Conservation (phyloP, 2,329 filamentous ascomycete species). For the Hypoxylon sp. region DNA sequence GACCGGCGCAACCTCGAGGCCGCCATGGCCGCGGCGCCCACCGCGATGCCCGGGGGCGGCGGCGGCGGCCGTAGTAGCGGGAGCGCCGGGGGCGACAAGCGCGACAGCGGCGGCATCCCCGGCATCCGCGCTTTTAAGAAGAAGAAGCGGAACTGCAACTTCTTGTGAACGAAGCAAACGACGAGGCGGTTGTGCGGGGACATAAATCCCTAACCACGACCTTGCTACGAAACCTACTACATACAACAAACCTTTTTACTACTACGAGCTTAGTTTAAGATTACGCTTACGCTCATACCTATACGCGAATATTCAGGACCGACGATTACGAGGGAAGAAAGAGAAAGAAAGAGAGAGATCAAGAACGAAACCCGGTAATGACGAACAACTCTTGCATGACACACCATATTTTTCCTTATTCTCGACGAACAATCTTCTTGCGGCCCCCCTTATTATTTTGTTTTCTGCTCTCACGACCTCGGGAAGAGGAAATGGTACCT, state of each 20-base stretch:
- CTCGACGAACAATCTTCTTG: constrained; percentile 15
- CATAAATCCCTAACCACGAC: neutral
- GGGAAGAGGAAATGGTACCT: constrained; percentile 31
- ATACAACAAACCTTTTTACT: no score
- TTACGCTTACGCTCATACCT: neutral
- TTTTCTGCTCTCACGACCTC: constrained; percentile 31
- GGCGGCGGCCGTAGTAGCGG: constrained; percentile 53
- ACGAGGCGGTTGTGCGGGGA: neutral
- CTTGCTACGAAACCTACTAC: neutral
- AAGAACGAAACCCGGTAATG: constrained; percentile 37
- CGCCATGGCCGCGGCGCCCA: constrained; percentile 56
- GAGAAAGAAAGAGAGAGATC: constrained; percentile 5
- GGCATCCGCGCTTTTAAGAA: constrained; percentile 70
- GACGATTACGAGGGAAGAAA: neutral
- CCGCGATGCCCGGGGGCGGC: constrained; percentile 52
- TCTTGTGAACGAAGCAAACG: constrained; percentile 67
- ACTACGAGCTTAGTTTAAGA: neutral
- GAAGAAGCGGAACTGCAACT: constrained; percentile 86
- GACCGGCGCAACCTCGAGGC: constrained; percentile 74
- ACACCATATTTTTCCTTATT: constrained; percentile 33
- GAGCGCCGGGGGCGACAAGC: constrained; percentile 52
- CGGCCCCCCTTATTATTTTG: constrained; percentile 22
- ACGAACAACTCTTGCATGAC: constrained; percentile 48
- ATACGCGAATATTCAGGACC: constrained; percentile 1
- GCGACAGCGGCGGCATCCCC: constrained; percentile 56